phyloP scores from a whole-genome alignment of 2,329 filamentous ascomycete species.

The Trichoderma sp. region DNA sequence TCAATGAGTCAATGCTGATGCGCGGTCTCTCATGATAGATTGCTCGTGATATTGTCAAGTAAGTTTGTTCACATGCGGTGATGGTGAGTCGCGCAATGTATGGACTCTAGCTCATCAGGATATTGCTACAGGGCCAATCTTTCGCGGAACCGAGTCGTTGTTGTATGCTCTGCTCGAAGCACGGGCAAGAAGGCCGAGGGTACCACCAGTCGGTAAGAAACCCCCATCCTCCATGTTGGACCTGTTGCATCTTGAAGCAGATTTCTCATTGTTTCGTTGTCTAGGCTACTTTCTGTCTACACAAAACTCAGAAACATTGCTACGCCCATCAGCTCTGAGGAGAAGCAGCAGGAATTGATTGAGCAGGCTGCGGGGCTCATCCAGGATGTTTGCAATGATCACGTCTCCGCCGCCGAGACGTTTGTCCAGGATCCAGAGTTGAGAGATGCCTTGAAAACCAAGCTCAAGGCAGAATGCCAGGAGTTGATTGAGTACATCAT shows the following conservation, averaged over 20 bases:
- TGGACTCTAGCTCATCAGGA: not conserved
- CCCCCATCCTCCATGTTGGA: constrained; percentile 17
- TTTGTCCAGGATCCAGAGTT: constrained; percentile 58
- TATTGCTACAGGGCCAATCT: constrained; percentile 44
- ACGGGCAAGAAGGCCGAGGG: constrained; percentile 92
- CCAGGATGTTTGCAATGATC: constrained; percentile 77
- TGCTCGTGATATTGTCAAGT: constrained; percentile 44
- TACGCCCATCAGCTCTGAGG: constrained; percentile 50
- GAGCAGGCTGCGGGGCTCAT: constrained; percentile 71
- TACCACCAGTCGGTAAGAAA: constrained; percentile 84
- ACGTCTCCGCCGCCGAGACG: constrained; percentile 67
- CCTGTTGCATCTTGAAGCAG: too few relatives aligned
- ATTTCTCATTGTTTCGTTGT: not conserved
- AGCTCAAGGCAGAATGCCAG: constrained; percentile 76
- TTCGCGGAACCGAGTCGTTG: constrained; percentile 70
- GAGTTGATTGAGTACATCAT: constrained; percentile 72
- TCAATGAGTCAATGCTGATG: constrained; percentile 11
- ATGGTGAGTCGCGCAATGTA: not conserved
- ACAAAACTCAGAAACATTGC: constrained; percentile 54
- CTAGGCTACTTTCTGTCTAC: constrained; percentile 58
- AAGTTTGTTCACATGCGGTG: constrained; percentile 23
- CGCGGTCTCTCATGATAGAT: constrained; percentile 31
- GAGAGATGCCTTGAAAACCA: constrained; percentile 56
- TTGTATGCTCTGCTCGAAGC: constrained; percentile 94
- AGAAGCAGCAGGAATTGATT: constrained; percentile 52